These are phyloP conservation scores for Cicer bijugum DNA, from an alignment of 306 rosid genomes.

Conservation along the genomic window DNA sequence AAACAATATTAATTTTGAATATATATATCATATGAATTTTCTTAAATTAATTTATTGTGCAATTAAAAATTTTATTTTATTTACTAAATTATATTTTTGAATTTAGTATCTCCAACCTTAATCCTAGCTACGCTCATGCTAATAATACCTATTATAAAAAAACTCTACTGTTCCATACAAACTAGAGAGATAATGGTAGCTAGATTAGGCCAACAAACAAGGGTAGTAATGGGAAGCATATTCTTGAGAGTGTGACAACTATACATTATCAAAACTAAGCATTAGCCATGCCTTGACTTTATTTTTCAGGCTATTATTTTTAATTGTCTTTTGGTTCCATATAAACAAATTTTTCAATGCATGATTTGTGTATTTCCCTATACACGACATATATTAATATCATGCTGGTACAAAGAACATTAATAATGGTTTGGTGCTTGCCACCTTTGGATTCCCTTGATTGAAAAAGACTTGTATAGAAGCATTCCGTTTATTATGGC, in stretches of 20 bases:
- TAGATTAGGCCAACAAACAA: conserved; percentile 28
- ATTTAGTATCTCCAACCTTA: no score
- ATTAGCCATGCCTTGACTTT: conserved; percentile 20
- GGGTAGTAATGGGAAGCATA: conserved; percentile 43
- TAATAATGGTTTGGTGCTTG: conserved; percentile 43
- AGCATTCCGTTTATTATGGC: conserved; percentile 42
- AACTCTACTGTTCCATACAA: background rate
- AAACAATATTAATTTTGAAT: no score
- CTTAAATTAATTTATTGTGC: no score
- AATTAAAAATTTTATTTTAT: no score
- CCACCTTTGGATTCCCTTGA: conserved; percentile 59
- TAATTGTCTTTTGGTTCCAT: conserved; percentile 39
- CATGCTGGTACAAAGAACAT: conserved; percentile 41
- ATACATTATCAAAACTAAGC: conserved; percentile 35
- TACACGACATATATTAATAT: conserved; percentile 37
- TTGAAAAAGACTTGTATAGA: conserved; percentile 51
- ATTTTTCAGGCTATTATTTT: conserved; percentile 19
- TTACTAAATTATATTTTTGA: no score
- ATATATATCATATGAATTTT: no score
- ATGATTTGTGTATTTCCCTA: conserved; percentile 21
- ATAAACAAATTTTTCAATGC: conserved; percentile 41
- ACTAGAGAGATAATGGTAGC: background rate
- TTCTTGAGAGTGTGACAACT: conserved; percentile 41
- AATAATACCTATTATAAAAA: no score
- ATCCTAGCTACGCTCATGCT: no score